Conservation (phyloP, 2,329 filamentous ascomycete genomes). For the Corynespora cassiicola region DNA sequence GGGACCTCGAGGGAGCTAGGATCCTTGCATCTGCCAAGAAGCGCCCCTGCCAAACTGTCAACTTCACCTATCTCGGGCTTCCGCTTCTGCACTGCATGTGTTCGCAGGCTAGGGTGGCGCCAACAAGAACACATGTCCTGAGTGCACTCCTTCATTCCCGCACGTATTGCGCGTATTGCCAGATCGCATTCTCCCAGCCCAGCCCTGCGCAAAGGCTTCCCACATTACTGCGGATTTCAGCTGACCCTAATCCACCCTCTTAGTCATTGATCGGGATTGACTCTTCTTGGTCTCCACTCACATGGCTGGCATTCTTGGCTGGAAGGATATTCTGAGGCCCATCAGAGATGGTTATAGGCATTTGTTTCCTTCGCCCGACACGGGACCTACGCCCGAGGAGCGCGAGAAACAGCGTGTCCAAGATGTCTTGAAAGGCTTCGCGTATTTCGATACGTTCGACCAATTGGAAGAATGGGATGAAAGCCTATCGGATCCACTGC, state of each 20-base stretch:
- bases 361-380: conserved; percentile 41
- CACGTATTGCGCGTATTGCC: too few relatives aligned
- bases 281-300: too few relatives aligned
- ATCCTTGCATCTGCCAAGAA: conserved; percentile 40
- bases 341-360: conserved; percentile 49
- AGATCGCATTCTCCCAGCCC: too few relatives aligned
- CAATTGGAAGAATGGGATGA: conserved; percentile 44
- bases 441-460: conserved; percentile 50
- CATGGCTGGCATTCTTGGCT: conserved; percentile 36
- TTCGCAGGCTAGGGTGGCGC: too few relatives aligned
- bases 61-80: too few relatives aligned
- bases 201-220: too few relatives aligned
- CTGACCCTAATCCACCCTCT: background rate
- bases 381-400: conserved; percentile 42
- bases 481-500: conserved; percentile 39
- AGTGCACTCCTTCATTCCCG: too few relatives aligned
- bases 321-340: conserved; percentile 48
- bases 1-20: conserved; percentile 25
- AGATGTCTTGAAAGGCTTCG: conserved; percentile 46
- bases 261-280: background rate
- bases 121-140: too few relatives aligned
- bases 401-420: conserved; percentile 31
- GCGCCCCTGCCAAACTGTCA: conserved; percentile 29
- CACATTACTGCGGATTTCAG: background rate
- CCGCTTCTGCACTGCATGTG: too few relatives aligned